Evolutionary conservation across 495 filamentous ascomycete genomes (phyloP).

Genomic region (Penicillium argentinense): DNA sequence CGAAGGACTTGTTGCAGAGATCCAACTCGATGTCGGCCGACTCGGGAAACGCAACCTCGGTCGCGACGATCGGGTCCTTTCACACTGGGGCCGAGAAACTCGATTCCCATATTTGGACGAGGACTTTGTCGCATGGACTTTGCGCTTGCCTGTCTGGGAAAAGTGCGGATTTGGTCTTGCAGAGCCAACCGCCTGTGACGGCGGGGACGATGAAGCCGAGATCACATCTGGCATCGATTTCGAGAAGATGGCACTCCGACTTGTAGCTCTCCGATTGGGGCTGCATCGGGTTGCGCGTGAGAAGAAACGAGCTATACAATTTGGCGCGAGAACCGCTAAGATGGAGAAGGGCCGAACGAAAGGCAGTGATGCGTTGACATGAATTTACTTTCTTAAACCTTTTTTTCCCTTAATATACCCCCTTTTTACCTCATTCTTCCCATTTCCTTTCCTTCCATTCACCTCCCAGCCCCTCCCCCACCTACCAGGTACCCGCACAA

Average conservation of each 20-base stretch:
- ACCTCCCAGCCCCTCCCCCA: neutral
- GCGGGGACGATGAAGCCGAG: neutral
- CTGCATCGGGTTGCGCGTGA: conserved; percentile 69
- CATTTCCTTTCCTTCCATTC: neutral
- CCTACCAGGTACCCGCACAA: too few species aligned
- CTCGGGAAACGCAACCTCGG: conserved; percentile 93
- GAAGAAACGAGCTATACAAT: conserved; percentile 94
- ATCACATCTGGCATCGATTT: conserved; percentile 54
- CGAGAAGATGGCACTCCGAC: conserved; percentile 76
- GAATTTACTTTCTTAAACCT: conserved; percentile 12
- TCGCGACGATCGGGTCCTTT: conserved; percentile 86
- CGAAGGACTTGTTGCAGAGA: conserved; percentile 72
- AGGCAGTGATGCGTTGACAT: conserved; percentile 59
- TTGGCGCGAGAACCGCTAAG: conserved; percentile 81
- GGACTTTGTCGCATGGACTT: conserved; percentile 75
- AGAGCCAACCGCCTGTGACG: neutral
- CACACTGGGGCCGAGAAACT: conserved; percentile 86
- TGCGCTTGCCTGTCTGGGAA: conserved; percentile 69
- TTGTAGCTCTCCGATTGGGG: conserved; percentile 74
- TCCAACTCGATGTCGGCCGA: conserved; percentile 80
- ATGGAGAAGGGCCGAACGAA: conserved; percentile 74
- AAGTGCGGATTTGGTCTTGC: conserved; percentile 75
- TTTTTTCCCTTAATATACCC: conserved; percentile 4
- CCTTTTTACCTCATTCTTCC: neutral
- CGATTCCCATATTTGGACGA: conserved; percentile 95